A percentile compares a stretch with the other conserved stretches of the same genome.
Evolutionary conservation across 192 early-diverging fungal genomes (phyloP).

Genomic region (Chytriomyces confervae): DNA sequence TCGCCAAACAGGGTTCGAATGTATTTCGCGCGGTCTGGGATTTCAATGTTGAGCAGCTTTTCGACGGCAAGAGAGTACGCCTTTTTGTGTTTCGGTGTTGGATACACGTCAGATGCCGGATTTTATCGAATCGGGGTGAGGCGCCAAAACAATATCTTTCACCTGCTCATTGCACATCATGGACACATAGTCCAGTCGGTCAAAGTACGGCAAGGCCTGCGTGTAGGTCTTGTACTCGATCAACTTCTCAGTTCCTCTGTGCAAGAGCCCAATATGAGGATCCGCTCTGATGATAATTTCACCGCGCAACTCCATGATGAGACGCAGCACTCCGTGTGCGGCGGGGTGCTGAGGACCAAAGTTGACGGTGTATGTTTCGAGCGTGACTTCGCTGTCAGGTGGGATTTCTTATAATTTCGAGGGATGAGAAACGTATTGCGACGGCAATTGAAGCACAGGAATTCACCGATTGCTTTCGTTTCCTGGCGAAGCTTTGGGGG

Average conservation of each 20-base stretch:
- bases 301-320: slow-evolving; percentile 93
- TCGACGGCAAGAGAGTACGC: slow-evolving; percentile 97
- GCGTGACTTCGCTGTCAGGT: slow-evolving; percentile 51
- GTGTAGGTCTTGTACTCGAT: slow-evolving; percentile 99
- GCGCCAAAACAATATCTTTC: background rate
- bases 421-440: background rate
- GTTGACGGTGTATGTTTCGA: slow-evolving; percentile 94
- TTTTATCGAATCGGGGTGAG: too few species aligned
- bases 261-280: slow-evolving; percentile 96
- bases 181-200: slow-evolving; percentile 96
- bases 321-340: slow-evolving; percentile 92
- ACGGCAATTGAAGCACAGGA: background rate
- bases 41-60: slow-evolving; percentile 97
- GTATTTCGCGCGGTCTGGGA: slow-evolving; percentile 88
- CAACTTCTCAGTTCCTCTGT: slow-evolving; percentile 98
- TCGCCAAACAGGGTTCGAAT: slow-evolving; percentile 98
- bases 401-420: slow-evolving; percentile 43
- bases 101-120: background rate
- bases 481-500: slow-evolving; percentile 59
- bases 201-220: slow-evolving; percentile 98
- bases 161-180: slow-evolving; percentile 97
- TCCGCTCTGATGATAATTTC: slow-evolving; percentile 92
- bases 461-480: slow-evolving; percentile 43
- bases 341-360: slow-evolving; percentile 99
- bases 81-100: slow-evolving; percentile 52